Evolutionary conservation across 1,284 basidiomycete genomes (phyloP).

Genomic region (Schizopora paradoxa): DNA sequence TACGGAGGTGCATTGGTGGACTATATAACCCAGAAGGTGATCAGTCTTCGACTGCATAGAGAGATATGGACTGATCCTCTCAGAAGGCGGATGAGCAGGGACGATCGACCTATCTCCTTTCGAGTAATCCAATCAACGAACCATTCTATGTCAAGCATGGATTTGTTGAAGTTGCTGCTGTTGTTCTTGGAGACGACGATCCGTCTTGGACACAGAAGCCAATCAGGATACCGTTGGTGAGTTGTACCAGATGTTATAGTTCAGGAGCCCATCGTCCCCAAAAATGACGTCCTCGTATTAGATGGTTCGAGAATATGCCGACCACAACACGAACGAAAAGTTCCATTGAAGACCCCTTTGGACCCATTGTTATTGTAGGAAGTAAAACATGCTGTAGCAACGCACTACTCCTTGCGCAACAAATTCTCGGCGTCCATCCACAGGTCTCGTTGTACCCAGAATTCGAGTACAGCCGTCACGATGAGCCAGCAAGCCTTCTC

Average conservation of each 20-base stretch:
- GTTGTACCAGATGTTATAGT: conserved; percentile 1
- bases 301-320: conserved; percentile 13
- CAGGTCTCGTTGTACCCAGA: conserved; percentile 86
- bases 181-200: conserved; percentile 20
- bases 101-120: conserved; percentile 19
- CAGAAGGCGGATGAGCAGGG: conserved; percentile 20
- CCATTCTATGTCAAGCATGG: conserved; percentile 23
- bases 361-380: not conserved
- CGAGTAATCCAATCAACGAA: conserved; percentile 21
- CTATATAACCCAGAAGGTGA: conserved; percentile 3
- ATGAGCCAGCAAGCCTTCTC: conserved; percentile 81
- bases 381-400: not conserved
- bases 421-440: conserved; percentile 69
- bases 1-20: conserved; percentile 18
- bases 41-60: not conserved
- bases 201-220: conserved; percentile 20
- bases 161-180: conserved; percentile 18
- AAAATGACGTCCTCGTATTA: not conserved
- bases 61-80: too few species aligned
- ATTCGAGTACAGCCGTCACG: conserved; percentile 61
- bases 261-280: not conserved
- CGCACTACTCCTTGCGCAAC: conserved; percentile 5
- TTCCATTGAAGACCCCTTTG: conserved; percentile 8
- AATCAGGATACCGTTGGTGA: conserved; percentile 17
- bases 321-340: conserved; percentile 2